A percentile compares a stretch with the other conserved stretches of the same genome.
These are phyloP conservation scores for Salix viminalis DNA, from an alignment of 345 rosid genomes.

Conservation along the genomic window DNA sequence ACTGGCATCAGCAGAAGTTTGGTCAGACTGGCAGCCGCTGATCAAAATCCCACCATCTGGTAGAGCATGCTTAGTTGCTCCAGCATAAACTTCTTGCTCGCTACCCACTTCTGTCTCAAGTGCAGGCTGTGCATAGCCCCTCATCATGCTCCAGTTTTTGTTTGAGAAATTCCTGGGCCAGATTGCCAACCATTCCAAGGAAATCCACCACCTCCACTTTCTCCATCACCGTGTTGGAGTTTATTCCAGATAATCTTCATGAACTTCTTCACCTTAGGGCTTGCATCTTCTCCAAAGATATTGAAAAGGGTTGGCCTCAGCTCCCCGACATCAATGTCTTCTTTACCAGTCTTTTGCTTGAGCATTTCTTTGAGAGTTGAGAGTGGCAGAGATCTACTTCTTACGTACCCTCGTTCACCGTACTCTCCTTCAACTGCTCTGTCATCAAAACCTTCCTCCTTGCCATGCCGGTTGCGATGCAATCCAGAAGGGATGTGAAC, in stretches of 20 bases:
- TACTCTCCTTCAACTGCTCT: conserved; percentile 34
- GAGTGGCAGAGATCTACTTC: conserved; percentile 71
- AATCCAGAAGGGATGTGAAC: conserved; percentile 49
- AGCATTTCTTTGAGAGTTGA: conserved; percentile 80
- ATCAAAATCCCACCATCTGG: conserved; percentile 77
- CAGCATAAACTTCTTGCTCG: conserved; percentile 79
- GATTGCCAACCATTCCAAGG: conserved; percentile 69
- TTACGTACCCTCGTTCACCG: conserved; percentile 42
- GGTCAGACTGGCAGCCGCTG: conserved; percentile 90
- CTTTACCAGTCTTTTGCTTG: conserved; percentile 78
- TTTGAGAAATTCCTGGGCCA: conserved; percentile 82
- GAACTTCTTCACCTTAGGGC: conserved; percentile 93
- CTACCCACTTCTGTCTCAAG: conserved; percentile 58
- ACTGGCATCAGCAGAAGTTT: conserved; percentile 94
- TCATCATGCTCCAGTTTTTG: conserved; percentile 65
- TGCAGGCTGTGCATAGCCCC: conserved; percentile 66
- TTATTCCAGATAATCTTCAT: conserved; percentile 75
- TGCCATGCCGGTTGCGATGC: conserved; percentile 33
- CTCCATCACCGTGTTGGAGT: conserved; percentile 38
- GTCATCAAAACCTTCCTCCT: conserved; percentile 36
- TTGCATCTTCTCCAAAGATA: conserved; percentile 79
- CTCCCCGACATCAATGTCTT: conserved; percentile 73
- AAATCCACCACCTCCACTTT: conserved; percentile 60
- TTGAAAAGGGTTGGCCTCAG: conserved; percentile 81
- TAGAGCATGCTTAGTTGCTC: conserved; percentile 52